Percentiles rank a stretch among this genome's conserved stretches.
Conservation (phyloP, 257 asterid genomes). For the Apocynum venetum region DNA sequence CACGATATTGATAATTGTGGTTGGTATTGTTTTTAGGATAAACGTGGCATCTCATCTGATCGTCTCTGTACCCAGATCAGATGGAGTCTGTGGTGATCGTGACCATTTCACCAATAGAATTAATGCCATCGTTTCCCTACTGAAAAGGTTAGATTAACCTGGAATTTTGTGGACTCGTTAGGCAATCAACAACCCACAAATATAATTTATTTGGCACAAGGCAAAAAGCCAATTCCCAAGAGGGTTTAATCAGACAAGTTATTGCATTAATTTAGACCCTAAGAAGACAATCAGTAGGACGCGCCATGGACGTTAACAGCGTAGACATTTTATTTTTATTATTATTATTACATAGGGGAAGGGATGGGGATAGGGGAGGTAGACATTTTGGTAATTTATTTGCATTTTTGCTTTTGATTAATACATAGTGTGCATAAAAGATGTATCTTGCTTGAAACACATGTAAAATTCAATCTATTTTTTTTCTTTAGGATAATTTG, state of each 20-base stretch:
- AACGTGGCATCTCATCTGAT: constrained; percentile 31
- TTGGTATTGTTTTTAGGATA: constrained; percentile 4
- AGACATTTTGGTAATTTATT: too few species aligned
- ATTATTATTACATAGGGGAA: too few species aligned
- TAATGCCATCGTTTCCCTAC: neutral
- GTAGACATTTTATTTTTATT: neutral
- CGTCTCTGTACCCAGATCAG: constrained; percentile 18
- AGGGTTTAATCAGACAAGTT: constrained; percentile 4
- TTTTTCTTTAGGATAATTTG: too few species aligned
- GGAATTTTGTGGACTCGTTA: constrained; percentile 27
- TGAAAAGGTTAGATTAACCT: constrained; percentile 9
- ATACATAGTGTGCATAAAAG: too few species aligned
- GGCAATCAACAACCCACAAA: constrained; percentile 27
- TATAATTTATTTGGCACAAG: constrained; percentile 3
- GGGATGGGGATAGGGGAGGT: too few species aligned
- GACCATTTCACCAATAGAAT: constrained; percentile 7
- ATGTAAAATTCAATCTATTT: too few species aligned
- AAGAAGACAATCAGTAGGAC: constrained; percentile 27
- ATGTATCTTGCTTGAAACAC: too few species aligned
- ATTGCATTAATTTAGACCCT: neutral
- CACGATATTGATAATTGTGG: constrained; percentile 12
- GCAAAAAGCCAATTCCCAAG: constrained; percentile 20
- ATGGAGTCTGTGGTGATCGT: constrained; percentile 14
- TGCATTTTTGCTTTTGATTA: too few species aligned
- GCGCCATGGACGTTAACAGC: neutral